Evolutionary conservation across 257 asterid species (phyloP), one percentile per base, ranked within the genome.

Genomic region (Paulownia fortunei): DNA sequence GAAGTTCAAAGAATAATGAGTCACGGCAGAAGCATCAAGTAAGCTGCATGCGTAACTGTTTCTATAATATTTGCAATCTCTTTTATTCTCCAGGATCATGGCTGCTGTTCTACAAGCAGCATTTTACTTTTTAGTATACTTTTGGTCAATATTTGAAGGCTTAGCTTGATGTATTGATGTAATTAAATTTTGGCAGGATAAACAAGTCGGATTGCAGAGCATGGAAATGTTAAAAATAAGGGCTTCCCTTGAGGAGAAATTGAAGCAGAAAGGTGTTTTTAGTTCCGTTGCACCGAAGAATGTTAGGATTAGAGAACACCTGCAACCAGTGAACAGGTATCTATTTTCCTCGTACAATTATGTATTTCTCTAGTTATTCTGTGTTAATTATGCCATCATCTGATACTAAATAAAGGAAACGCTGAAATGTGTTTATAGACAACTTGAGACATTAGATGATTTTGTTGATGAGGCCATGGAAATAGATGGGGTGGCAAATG

Each of bases 361-460:
- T 68, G 52, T 72, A 36, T 39, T 18, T 47, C 36, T 70, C 7
- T 5, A 3, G 24, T 61, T 56, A 37, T 72, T 63, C 19, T 49
- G 11, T 47, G 69, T 30, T 15, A 21, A n/a, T 8, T 67, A 27
- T 71, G 26, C 72, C 62, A 64, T 79, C 58, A 32, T 42, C 73
- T 18, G 21, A 19, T 82, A 46, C 78, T 70, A 70, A 76, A 21
- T 56, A 34, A 51, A 76, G 56, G 46, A 67, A 65, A 44, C 63
- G 52, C 54, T 65, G 69, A 60, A 52, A 66, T 86, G 70, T 52
- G 65, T 65, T 73, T 67, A 19, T 77, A 96, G 99, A 60, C 86
- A 87, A 77, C 89, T 96, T 47, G 99, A 94, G 92, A 91, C 98
- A 47, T 70, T 84, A 16, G 97, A 87, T 79, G 99, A 96, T 87